Evolutionary conservation across 768 basidiomycete species (phyloP), one percentile per base, ranked within the genome.

Genomic region (Phlegmacium glaucopus): DNA sequence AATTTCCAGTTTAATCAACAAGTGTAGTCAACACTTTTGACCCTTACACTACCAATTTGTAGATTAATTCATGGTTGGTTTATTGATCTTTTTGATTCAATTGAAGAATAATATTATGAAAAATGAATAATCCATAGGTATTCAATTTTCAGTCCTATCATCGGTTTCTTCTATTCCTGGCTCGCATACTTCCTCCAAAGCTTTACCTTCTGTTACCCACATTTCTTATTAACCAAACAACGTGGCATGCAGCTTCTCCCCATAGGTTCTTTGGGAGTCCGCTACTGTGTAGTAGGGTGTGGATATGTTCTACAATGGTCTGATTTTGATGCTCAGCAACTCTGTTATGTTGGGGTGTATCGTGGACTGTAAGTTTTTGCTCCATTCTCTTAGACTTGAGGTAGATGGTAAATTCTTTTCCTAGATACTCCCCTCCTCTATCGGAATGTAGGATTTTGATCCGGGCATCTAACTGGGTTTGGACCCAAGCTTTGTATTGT

Each of bases 401-500:
- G 44, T 69, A 55, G 1, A 44, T 7, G 2, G 45, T 51, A 44
- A 77, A 65, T 4, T 60, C 55, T 0, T 61, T 47, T 17, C 60
- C 58, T 27, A 62, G 39, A 40, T 70, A 76, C 44, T 76, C 67
- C 1, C 70, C 65, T 1, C 74, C 69, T 5, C 63, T 51, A 55
- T 77, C 71, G 0, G 59, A 61, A 18, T 64, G 65, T 1, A 76
- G 44, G 1, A 25, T 28, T 28, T 69, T 67, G 45, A 72, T 52
- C 1, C 25, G 38, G 0, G 15, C 27, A 3, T 52, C 51, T 1
- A 55, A 42, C 15, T 75, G 69, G 1, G 51, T 68, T 34, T 65
- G 44, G 11, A 60, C 41, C 61, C 56, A 61, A 0, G 68, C 68
- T 22, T 73, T 62, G 42, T 60, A 69, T 0, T 54, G 30, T 25